Base-by-base conservation (phyloP, 805 yeast species). In the Kuraishia cidri region DNA sequence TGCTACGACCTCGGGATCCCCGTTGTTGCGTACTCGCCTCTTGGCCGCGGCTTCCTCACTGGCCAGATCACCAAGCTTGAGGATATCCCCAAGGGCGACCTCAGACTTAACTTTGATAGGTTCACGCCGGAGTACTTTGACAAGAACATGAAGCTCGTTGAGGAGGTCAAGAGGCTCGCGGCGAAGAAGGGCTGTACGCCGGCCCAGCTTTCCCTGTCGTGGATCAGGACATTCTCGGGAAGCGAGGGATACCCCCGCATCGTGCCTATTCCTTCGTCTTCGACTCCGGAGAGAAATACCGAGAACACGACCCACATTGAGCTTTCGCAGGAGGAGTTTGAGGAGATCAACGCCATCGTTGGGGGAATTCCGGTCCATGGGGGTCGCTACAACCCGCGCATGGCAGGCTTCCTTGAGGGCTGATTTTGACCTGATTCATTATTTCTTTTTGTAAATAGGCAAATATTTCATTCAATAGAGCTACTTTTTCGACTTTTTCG, bases 251-350 rank as follows among this genome's bases (percentile, higher is more conserved):
- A 60, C 34, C 71, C 87, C 16, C 62, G 58, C 37, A 64, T 84
- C 28, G 48, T 87, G 29, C 94, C 95, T 22, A 81, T 87, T 50
- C 95, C 96, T 15, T 79, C 88, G 33, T 78, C 84, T 3, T 68
- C 86, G 5, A 70, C 77, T 24, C 52, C 58, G 4, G 60, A 54
- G 8, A 76, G 84, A 51, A 73, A 80, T n/a, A 62, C 64, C 29
- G 81, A 74, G 48, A 87, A 85, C 56, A 61, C 71, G 41, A 55
- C 62, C 15, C 53, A 52, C 31, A 43, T 70, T 31, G 52, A 54
- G 8, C 58, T 86, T 34, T 50, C 75, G 3, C 75, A 69, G 12
- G 69, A 50, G 0, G 86, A 81, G 36, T 66, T 80, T 41, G 54
- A 56, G 1, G 69, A 68, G 36, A 62, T 84, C 38, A 66, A 72